These are phyloP conservation scores for Zarea fungicola DNA, from an alignment of 2,329 filamentous ascomycete genomes.

Conservation along the genomic window DNA sequence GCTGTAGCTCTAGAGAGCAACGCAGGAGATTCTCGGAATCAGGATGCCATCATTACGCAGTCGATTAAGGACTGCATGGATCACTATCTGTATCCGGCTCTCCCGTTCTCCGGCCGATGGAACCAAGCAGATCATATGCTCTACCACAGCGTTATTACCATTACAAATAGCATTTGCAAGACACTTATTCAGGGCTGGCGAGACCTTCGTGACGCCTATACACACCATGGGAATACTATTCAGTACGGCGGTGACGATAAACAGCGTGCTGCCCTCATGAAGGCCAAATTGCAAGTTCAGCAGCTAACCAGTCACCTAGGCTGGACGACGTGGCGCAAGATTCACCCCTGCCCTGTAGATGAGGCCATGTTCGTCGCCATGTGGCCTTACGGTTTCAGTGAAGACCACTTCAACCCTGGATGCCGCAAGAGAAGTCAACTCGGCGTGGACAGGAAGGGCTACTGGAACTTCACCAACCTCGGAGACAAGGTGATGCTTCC, in stretches of 20 bases:
- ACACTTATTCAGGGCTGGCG: neutral
- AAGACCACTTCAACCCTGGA: conserved; percentile 43
- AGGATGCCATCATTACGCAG: neutral
- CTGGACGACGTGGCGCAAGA: conserved; percentile 57
- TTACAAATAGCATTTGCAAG: neutral
- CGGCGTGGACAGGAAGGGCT: neutral
- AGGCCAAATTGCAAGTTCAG: neutral
- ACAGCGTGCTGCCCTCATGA: neutral
- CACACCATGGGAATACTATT: no score
- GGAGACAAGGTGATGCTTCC: no score
- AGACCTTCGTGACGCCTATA: neutral
- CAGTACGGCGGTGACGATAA: neutral
- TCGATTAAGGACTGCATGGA: neutral
- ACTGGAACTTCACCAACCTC: no score
- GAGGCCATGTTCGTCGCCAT: conserved; percentile 59
- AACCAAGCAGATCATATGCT: conserved; percentile 8
- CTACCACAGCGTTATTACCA: conserved; percentile 1
- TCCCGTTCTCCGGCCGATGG: neutral
- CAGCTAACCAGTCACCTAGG: conserved; percentile 43
- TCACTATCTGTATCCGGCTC: conserved; percentile 1
- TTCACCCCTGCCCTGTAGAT: conserved; percentile 44
- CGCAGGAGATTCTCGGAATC: neutral
- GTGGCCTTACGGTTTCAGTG: conserved; percentile 52
- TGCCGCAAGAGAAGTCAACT: conserved; percentile 19
- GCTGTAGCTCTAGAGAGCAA: neutral